Base-by-base conservation (phyloP, 495 filamentous ascomycete genomes). In the Letharia columbiana region DNA sequence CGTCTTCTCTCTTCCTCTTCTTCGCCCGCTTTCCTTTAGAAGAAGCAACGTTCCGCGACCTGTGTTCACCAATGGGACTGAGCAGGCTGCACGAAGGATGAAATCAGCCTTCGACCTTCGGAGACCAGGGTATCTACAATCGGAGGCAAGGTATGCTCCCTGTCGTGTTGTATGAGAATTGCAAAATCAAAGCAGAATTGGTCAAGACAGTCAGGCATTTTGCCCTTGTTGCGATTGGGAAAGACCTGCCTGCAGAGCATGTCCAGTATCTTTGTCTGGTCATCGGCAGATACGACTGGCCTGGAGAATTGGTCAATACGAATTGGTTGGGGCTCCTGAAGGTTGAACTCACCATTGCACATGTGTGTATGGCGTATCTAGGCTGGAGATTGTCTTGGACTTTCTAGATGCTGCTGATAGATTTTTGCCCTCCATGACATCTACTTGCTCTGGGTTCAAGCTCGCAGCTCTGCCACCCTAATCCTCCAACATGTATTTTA, bases 31-130 rank as follows among this genome's bases (percentile, higher is more conserved):
- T 80, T 65, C 86, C 84, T 67, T 82, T 83, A 12, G 86, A 86
- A 15, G 77, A 73, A 13, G 68, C 66, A 60, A 77, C 66, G 63
- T 85, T 76, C 28, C 73, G 73, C 61, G 73, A 69, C 15, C 84
- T 81, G 68, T 87, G 75, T 52, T 76, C 67, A 20, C 85, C 85
- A 23, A 88, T 73, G 31, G 86, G 86, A 11, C 74, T 71, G 12
- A 89, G 73, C 44, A 88, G 73, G 66, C 85, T 88, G 67, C 33
- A 37, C 3, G 10, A 66, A 37, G 4, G 41, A 23, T 44, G 12
- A 5, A 8, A 37, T 65, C 54, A 65, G 63, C 47, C 35, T 60
- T 35, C 8, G 28, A 49, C 0, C 33, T 37, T n/a, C 6, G 2
- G 7, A 11, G 33, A 37, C 28, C 17, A 8, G 31, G 31, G 49